Evolutionary conservation across 2,329 filamentous ascomycete genomes (phyloP), one percentile per base, ranked within the genome.

Genomic region (Parascedosporium putredinis): DNA sequence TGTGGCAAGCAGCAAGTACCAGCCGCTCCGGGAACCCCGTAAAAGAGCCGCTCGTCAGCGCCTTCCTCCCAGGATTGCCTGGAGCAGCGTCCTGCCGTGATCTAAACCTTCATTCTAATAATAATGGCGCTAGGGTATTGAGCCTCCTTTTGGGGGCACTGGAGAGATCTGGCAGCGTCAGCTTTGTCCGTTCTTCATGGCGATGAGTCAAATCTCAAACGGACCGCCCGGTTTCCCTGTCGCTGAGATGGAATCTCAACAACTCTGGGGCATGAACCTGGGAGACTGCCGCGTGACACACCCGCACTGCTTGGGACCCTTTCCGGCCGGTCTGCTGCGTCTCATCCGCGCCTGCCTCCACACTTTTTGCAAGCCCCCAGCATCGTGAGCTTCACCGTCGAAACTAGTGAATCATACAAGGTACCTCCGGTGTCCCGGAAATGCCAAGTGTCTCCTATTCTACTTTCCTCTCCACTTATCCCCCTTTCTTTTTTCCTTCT

Each of bases 301-400:
- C 23, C 18, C 16, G 23, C 23, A 10, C 9, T 42, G 12, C 12
- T 20, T 42, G 20, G 23, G 20, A 42, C 38, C 18, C 38, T 42
- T 20, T 20, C 18, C 16, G 38, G 23, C 16, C 20, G 10, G 38
- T 42, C 20, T 42, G n/a, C 38, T 42, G 18, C 38, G 7, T 20
- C 38, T 42, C 38, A 23, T 24, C 18, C 20, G 20, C 38, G 18
- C 38, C 38, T 20, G 20, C 38, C 38, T 42, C 38, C 38, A 42
- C 38, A 20, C 18, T 10, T 42, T 22, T 42, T 16, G 20, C 38
- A 42, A 42, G n/a, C n/a, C n/a, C n/a, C n/a, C n/a, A n/a, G 38
- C 38, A 42, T 42, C 38, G 38, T 42, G 38, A 42, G 38, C 38
- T 42, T 42, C 38, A 42, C 38, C 38, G 38, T 42, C 20, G 6